Evolutionary conservation across 2,329 filamentous ascomycete species (phyloP), one percentile per base, ranked within the genome.

Genomic region (Beauveria australis): DNA sequence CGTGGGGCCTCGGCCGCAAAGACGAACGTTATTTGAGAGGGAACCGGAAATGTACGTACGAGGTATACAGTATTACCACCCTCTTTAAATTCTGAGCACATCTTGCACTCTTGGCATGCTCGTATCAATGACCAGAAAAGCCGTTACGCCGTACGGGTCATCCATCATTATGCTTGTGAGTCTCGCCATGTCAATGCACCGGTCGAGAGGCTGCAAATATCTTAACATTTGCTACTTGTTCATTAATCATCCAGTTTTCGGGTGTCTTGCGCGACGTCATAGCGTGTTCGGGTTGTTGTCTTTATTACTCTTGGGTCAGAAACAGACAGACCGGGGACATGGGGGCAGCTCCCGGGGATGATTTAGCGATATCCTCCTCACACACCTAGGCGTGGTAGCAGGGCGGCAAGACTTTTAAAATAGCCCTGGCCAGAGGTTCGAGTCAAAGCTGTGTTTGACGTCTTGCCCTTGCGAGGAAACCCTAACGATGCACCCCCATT

Each of bases 391-490:
- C 44, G 41, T 48, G 53, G 28, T 37, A 2, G 44, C 19, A 37
- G n/a, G 53, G 24, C 52, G 6, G 12, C 26, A 43, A 26, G 30
- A 30, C 7, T 19, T 19, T 10, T 2, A 41, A 19, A 26, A 26
- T 28, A n/a, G 19, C 4, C 18, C 46, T 26, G 37, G 47, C 26
- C 22, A 16, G 8, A 28, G 14, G 18, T 51, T 44, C 33, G 5
- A 30, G 55, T 59, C 55, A 51, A 59, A 59, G 55, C 55, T 57
- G 7, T 46, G 41, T n/a, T 58, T 30, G 16, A 18, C 14, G 4
- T 16, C 44, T 19, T 28, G 10, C 19, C 55, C 30, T 46, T 41
- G 16, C 9, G 26, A 24, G 14, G 24, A 19, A 51, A 22, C 48
- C 37, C 19, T 16, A 12, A 18, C 19, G 43, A 22, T 22, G 18